phyloP scores from a whole-genome alignment of 148 eudicot genomes.

The Amaranthus palmeri region DNA sequence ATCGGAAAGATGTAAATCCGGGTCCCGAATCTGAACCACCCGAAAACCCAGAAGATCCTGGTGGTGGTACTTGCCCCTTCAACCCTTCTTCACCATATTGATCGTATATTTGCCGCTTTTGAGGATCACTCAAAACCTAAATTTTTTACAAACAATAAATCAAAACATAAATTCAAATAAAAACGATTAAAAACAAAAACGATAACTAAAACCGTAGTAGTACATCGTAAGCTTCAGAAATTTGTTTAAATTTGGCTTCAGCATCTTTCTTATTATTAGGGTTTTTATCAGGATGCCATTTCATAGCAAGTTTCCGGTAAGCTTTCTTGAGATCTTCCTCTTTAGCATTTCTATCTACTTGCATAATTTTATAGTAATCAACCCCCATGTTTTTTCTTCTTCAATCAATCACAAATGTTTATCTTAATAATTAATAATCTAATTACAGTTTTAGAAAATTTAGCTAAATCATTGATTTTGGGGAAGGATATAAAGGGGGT shows the following conservation, averaged over 20 bases:
- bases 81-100: conserved; percentile 84
- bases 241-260: conserved; percentile 77
- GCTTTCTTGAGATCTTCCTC: conserved; percentile 67
- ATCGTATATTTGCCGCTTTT: conserved; percentile 70
- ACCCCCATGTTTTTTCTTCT: conserved; percentile 33
- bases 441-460: too few relatives aligned
- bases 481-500: not conserved
- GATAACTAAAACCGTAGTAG: not conserved
- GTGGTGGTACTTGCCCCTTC: conserved; percentile 75
- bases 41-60: conserved; percentile 41
- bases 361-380: conserved; percentile 59
- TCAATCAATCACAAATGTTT: not conserved
- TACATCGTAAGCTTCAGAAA: conserved; percentile 80
- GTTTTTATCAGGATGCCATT: conserved; percentile 78
- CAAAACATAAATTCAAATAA: not conserved
- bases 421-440: not conserved
- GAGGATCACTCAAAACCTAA: conserved; percentile 85
- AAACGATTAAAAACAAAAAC: not conserved
- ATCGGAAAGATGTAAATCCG: conserved; percentile 40
- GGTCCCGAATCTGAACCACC: conserved; percentile 30
- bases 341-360: conserved; percentile 49
- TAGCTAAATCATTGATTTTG: not conserved
- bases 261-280: conserved; percentile 66
- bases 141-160: not conserved
- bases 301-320: conserved; percentile 67